Base-by-base conservation (phyloP, 495 filamentous ascomycete genomes). In the Melanomma pulvis-pyrius region DNA sequence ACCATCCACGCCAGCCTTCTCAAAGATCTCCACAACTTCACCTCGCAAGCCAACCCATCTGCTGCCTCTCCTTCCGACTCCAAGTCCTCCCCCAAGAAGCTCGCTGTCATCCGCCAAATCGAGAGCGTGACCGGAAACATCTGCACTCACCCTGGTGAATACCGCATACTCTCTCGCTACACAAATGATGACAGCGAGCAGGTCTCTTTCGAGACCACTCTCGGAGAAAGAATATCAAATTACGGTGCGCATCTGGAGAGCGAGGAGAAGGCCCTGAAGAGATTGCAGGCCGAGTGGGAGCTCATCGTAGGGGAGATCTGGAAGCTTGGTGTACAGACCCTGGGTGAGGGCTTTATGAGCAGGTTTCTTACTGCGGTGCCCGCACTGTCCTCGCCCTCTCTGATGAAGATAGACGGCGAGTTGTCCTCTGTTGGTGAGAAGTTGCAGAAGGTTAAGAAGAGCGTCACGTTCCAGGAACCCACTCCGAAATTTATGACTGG, bases 261-360 rank as follows among this genome's bases (percentile, higher is more conserved):
- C 8, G 60, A 65, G 30, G 34, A 48, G n/a, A 28, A 52, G 24
- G 57, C 50, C 49, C 30, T 72, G 24, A 25, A 41, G 15, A 26
- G 3, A 25, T 39, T 72, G 48, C 30, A 61, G 34, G 22, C 29
- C 22, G 26, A 62, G 41, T 65, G 61, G 55, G 56, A 61, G 51
- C 13, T 21, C 9, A 46, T 55, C 24, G 49, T 63, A 7, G 56
- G 50, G 17, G 65, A 72, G 65, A 63, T 68, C 32, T 71, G 72
- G 32, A 86, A 85, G 69, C 83, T 80, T 1, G 82, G 81, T 36
- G 80, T 80, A n/a, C 79, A 75, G 34, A 78, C 85, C 52, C 75
- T 89, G 2, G 82, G 80, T 12, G 74, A 71, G 11, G 77, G 41
- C 8, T 8, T 13, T 8, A 69, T 69, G 67, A 29, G 47, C 29